Percentiles rank a stretch among this genome's conserved stretches.
phyloP scores from a whole-genome alignment of 441 rosid species.

The Isatis lusitanica region DNA sequence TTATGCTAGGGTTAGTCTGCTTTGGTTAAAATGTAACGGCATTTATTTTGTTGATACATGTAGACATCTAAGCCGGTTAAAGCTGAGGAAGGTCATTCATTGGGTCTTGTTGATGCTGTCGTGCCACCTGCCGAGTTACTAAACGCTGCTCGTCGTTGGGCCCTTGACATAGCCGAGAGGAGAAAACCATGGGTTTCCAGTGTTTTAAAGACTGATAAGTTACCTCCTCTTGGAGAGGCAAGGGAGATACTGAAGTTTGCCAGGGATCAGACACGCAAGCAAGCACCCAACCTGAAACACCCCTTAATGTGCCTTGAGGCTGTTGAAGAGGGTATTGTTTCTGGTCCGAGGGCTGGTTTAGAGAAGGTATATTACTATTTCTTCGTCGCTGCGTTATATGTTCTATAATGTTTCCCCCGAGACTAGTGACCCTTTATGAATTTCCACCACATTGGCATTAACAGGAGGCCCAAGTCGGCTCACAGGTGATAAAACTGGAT shows the following conservation, averaged over 20 bases:
- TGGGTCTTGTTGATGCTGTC: slow-evolving; percentile 86
- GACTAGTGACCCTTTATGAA: neutral
- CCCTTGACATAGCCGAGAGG: slow-evolving; percentile 66
- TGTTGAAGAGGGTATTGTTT: slow-evolving; percentile 80
- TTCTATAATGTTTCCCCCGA: neutral
- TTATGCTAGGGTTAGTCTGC: slow-evolving; percentile 18
- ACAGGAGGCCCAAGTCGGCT: slow-evolving; percentile 78
- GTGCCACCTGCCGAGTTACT: slow-evolving; percentile 71
- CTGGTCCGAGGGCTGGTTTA: slow-evolving; percentile 79
- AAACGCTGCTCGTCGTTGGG: slow-evolving; percentile 76
- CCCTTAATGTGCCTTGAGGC: slow-evolving; percentile 86
- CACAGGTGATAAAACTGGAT: slow-evolving; percentile 59
- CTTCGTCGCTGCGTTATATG: neutral
- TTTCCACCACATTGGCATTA: slow-evolving; percentile 28
- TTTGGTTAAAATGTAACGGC: neutral
- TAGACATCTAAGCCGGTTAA: slow-evolving; percentile 86
- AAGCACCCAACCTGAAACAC: slow-evolving; percentile 82
- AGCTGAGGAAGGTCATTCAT: slow-evolving; percentile 66
- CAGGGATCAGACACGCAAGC: slow-evolving; percentile 65
- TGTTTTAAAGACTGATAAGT: slow-evolving; percentile 76
- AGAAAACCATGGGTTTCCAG: slow-evolving; percentile 85
- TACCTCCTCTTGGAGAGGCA: slow-evolving; percentile 90
- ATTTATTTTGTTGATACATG: slow-evolving; percentile 4
- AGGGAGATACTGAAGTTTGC: slow-evolving; percentile 93
- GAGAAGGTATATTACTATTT: slow-evolving; percentile 58